These are phyloP conservation scores for Yarrowia sp. DNA, from an alignment of 805 yeast species.

Conservation along the genomic window DNA sequence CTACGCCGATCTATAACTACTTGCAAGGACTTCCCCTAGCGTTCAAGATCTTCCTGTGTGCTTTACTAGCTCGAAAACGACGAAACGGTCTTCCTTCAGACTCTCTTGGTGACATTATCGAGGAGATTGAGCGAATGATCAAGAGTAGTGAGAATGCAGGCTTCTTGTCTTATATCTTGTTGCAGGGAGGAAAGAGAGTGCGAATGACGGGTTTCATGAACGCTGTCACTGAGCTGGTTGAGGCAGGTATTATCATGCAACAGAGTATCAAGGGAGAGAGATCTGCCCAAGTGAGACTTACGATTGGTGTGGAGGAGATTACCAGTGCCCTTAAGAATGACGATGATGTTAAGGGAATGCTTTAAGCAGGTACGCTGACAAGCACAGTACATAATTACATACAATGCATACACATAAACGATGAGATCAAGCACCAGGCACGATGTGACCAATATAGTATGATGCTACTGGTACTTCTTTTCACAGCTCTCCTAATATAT, in stretches of 20 bases:
- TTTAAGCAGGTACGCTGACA: conserved; percentile 30
- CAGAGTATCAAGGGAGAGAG: conserved; percentile 71
- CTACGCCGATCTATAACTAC: conserved; percentile 65
- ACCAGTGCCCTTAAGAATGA: conserved; percentile 60
- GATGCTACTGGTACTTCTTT: no score
- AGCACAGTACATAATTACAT: not conserved
- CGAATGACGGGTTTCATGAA: conserved; percentile 60
- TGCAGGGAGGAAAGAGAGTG: conserved; percentile 42
- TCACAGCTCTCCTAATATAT: not conserved
- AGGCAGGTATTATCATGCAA: conserved; percentile 70
- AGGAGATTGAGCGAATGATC: conserved; percentile 62
- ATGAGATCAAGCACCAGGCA: no score
- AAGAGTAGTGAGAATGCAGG: conserved; percentile 42
- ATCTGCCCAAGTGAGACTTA: conserved; percentile 58
- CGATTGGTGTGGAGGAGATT: conserved; percentile 70
- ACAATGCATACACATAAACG: not conserved
- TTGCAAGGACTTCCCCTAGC: conserved; percentile 61
- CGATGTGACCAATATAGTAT: no score
- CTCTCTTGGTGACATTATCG: conserved; percentile 70
- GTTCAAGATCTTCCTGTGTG: conserved; percentile 69
- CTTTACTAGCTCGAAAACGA: conserved; percentile 60
- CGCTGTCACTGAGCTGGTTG: conserved; percentile 66
- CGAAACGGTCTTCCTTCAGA: conserved; percentile 71
- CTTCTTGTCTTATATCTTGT: conserved; percentile 34
- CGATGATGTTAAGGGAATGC: conserved; percentile 42